Evolutionary conservation across 1,284 basidiomycete species (phyloP), one percentile per base, ranked within the genome.

Genomic region (Vanrija pseudolonga): DNA sequence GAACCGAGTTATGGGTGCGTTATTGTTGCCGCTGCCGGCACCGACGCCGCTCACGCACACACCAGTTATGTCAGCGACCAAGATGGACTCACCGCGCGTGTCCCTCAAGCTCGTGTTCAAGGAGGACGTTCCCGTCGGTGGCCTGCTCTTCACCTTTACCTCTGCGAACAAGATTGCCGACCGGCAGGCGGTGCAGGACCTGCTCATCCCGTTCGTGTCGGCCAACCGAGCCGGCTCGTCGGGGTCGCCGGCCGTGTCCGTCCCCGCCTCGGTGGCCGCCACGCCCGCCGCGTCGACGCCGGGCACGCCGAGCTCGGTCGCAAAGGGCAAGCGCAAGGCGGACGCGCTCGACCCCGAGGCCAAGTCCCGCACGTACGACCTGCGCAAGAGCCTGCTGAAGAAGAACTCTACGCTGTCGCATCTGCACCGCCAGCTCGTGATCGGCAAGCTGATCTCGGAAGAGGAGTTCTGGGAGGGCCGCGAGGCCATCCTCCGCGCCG

Each of bases 401-500:
- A 83, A 83, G 66, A 85, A 87, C 60, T 81, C 88, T 1, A 87
- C 89, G 50, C 80, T 96, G 49, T 85, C 85, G 24, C 73, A 82
- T 17, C 78, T 97, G 46, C 91, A 96, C 72, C 83, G 84, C 37
- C 89, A 93, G 53, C 82, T 97, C 55, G 93, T 96, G 37, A 83
- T 91, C 69, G 81, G 80, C 9, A 86, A 85, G 23, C 87, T 91
- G 62, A 89, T 96, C 26, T 87, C 87, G 3, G 93, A 97, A 74
- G 82, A 84, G 0, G 93, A 97, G 66, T 97, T 97, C 69, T 97
- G 93, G 93, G 90, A 92, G 59, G 90, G 91, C 22, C 82, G 93
- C 71, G 89, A 94, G 81, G 92, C 49, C 75, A 84, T 59, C 83
- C 87, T 48, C 82, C 89, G 77, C 81, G 85, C 47, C 82, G 88